Evolutionary conservation across 371 early-diverging fungal species (phyloP).

Genomic region (Rhizomucor pusillus): DNA sequence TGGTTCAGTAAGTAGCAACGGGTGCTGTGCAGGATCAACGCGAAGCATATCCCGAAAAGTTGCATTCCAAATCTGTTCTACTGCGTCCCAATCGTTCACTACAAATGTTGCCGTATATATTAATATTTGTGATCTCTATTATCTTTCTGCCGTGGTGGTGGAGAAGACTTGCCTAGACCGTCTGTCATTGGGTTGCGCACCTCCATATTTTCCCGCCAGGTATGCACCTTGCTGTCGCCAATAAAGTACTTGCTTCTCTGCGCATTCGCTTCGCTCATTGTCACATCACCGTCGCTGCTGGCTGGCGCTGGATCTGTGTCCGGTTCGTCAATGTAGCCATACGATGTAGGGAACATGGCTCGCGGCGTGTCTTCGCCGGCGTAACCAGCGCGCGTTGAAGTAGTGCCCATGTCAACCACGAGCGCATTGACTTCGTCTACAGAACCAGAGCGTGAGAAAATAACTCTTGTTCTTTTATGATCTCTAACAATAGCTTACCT

Average conservation of each 20-base stretch:
- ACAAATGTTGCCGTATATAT: conserved; percentile 3
- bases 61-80: conserved; percentile 87
- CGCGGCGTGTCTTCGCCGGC: conserved; percentile 94
- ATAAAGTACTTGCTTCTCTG: conserved; percentile 57
- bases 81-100: conserved; percentile 92
- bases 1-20: conserved; percentile 85
- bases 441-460: conserved; percentile 2
- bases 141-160: background rate
- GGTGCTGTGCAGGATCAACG: conserved; percentile 78
- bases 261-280: conserved; percentile 21
- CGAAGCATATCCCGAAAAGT: conserved; percentile 68
- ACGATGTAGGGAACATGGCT: conserved; percentile 77
- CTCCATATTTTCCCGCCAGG: conserved; percentile 80
- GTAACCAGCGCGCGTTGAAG: conserved; percentile 88
- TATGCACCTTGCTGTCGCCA: conserved; percentile 76
- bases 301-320: conserved; percentile 15
- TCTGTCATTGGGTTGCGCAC: conserved; percentile 73
- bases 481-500: conserved; percentile 31
- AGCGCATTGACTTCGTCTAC: conserved; percentile 94
- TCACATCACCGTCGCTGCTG: conserved; percentile 34
- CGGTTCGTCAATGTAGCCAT: conserved; percentile 28
- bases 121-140: background rate
- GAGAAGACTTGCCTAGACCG: conserved; percentile 54
- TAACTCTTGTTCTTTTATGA: background rate
- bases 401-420: conserved; percentile 89